A percentile compares a stretch with the other conserved stretches of the same genome.
Evolutionary conservation across 164 flowering plant species (phyloP).

Genomic region (Nymphaea thermarum): DNA sequence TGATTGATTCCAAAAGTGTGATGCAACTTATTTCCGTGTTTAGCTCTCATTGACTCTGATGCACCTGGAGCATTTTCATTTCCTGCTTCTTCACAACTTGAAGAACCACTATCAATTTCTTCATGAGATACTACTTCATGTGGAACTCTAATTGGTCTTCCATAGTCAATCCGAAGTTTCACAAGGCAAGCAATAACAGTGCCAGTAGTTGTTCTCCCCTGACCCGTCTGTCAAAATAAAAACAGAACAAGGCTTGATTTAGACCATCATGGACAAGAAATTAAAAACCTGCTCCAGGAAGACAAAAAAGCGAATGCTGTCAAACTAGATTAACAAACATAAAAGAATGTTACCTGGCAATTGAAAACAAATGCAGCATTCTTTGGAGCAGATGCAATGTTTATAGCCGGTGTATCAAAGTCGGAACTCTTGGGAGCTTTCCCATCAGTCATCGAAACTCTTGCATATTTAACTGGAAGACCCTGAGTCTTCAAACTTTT

Average conservation of each 20-base stretch:
- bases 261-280: no score
- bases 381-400: slow-evolving; percentile 73
- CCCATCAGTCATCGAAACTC: slow-evolving; percentile 96
- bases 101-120: slow-evolving; percentile 39
- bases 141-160: slow-evolving; percentile 58
- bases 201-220: slow-evolving; percentile 93
- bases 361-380: slow-evolving; percentile 89
- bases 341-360: slow-evolving; percentile 55
- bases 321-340: no score
- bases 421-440: slow-evolving; percentile 98
- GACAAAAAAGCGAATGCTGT: no score
- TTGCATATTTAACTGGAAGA: slow-evolving; percentile 84
- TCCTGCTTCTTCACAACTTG: slow-evolving; percentile 68
- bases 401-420: slow-evolving; percentile 63
- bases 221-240: slow-evolving; percentile 56
- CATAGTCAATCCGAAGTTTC: slow-evolving; percentile 70
- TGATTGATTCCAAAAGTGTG: slow-evolving; percentile 83
- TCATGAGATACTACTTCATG: slow-evolving; percentile 23
- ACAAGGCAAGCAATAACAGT: slow-evolving; percentile 94
- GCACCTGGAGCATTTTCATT: slow-evolving; percentile 14
- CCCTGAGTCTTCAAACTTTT: slow-evolving; percentile 64
- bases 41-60: slow-evolving; percentile 15
- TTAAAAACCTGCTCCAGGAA: no score
- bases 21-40: slow-evolving; percentile 23
- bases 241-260: no score